phyloP scores from a whole-genome alignment of 2,329 filamentous ascomycete species.

The Arachnomyces sp. region DNA sequence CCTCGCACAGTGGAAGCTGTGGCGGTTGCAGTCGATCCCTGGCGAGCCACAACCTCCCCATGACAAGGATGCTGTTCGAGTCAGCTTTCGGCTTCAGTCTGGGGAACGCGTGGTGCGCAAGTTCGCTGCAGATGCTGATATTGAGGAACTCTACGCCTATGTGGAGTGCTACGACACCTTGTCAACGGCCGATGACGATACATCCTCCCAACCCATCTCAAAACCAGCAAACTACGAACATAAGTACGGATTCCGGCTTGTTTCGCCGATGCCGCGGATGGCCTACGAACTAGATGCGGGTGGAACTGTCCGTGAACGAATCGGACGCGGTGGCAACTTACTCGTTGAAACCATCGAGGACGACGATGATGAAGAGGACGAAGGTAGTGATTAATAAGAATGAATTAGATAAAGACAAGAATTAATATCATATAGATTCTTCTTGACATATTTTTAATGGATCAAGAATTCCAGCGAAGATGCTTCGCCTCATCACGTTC shows the following conservation, averaged over 20 bases:
- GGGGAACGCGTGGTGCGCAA: slow-evolving; percentile 69
- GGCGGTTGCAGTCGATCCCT: slow-evolving; percentile 63
- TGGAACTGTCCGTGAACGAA: slow-evolving; percentile 60
- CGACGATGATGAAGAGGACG: slow-evolving; percentile 49
- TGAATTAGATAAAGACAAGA: too few relatives aligned
- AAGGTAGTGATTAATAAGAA: slow-evolving; percentile 20
- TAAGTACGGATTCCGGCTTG: slow-evolving; percentile 75
- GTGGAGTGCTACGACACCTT: slow-evolving; percentile 80
- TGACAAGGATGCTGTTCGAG: slow-evolving; percentile 64
- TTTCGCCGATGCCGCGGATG: slow-evolving; percentile 74
- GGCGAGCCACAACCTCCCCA: slow-evolving; percentile 57
- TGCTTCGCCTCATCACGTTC: too few relatives aligned
- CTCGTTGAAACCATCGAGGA: slow-evolving; percentile 68
- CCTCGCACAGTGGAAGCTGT: slow-evolving; percentile 65
- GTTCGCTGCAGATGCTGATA: slow-evolving; percentile 60
- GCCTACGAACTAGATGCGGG: slow-evolving; percentile 65
- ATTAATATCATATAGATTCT: too few relatives aligned
- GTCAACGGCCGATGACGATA: slow-evolving; percentile 7
- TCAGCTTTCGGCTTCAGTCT: slow-evolving; percentile 55
- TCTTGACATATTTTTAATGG: too few relatives aligned
- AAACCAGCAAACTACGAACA: slow-evolving; percentile 67
- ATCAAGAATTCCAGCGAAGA: too few relatives aligned
- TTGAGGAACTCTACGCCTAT: slow-evolving; percentile 93
- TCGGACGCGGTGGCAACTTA: slow-evolving; percentile 78
- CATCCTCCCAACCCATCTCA: slow-evolving; percentile 16